Evolutionary conservation across 1,284 basidiomycete genomes (phyloP).

Genomic region (Apiotrichum akiyoshidainum): DNA sequence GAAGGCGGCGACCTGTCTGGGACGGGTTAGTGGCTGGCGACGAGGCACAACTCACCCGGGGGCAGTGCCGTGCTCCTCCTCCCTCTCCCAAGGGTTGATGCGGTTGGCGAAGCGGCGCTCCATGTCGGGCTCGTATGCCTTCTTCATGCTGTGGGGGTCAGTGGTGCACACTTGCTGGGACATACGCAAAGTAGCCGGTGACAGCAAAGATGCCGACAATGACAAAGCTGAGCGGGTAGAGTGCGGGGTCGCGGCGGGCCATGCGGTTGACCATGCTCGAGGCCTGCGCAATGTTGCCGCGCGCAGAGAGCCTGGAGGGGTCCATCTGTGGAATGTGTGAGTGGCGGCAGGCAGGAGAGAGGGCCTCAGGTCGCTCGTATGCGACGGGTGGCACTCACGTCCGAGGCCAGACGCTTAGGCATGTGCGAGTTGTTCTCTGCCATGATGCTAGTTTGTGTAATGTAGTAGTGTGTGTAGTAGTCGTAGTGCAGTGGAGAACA

Average conservation of each 20-base stretch:
- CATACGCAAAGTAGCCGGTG: conserved; percentile 46
- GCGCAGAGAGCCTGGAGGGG: conserved; percentile 39
- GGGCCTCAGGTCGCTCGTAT: background rate
- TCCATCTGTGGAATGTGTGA: conserved; percentile 26
- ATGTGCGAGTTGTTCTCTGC: conserved; percentile 1
- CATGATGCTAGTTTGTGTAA: background rate
- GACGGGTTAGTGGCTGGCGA: background rate
- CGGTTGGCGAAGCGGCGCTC: conserved; percentile 29
- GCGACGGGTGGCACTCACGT: conserved; percentile 8
- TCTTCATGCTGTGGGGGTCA: conserved; percentile 37
- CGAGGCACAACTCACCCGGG: conserved; percentile 31
- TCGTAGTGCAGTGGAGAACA: no score
- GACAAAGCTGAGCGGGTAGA: conserved; percentile 48
- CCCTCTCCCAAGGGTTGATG: conserved; percentile 47
- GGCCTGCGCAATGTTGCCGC: conserved; percentile 41
- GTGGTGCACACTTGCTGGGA: background rate
- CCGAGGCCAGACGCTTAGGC: conserved; percentile 10
- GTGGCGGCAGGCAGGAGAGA: background rate
- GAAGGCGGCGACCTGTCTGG: conserved; percentile 42
- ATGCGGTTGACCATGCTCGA: conserved; percentile 47
- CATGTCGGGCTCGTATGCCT: conserved; percentile 37
- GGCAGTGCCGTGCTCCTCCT: conserved; percentile 39
- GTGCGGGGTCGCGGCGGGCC: conserved; percentile 49
- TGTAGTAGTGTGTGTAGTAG: no score
- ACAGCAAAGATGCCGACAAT: conserved; percentile 42